Base-by-base conservation (phyloP, 106 monocot species). In the Agapanthus africanus region DNA sequence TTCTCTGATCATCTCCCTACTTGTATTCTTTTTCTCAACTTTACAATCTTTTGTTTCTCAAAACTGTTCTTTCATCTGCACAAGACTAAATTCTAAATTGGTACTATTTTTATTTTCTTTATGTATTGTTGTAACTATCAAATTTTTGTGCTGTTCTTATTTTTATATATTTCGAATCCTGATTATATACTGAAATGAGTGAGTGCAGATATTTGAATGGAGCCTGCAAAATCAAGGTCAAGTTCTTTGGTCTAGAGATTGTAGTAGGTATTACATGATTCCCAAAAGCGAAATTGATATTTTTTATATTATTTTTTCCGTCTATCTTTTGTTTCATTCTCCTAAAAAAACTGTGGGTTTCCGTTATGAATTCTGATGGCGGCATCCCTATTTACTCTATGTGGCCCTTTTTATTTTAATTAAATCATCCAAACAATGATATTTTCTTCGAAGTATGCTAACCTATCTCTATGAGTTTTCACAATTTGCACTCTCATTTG, bases 221-320 rank as follows among this genome's bases (percentile, higher is more conserved):
- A 90, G 97, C 71, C 80, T 99, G 80, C 97, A 92, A 3, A 99
- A 97, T 52, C 97, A 92, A 87, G 97, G 97, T 59, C 81, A 85
- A 77, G 79, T 97, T 79, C 87, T 97, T 72, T 99, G 97, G 92
- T 84, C 97, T 14, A 92, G 89, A 77, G 92, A 97, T 69, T 92
- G 91, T 69, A 92, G 82, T 72, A 97, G 86, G 97, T 97, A 83
- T 13, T 47, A 35, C 51, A 38, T 69, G 6, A 35, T 63, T 73
- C 25, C 15, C 51, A 40, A 16, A 59, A 54, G 7, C 54, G 54
- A n/a, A 7, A 68, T 37, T 38, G 7, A 4, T 69, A 23, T 36
- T 26, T 1, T 14, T 15, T 69, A 11, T 40, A 11, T 36, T 30
- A 27, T 54, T 4, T 54, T 5, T 37, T 37, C 6, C n/a, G n/a